Evolutionary conservation across 495 filamentous ascomycete genomes (phyloP).

Genomic region (Acidomyces sp.): DNA sequence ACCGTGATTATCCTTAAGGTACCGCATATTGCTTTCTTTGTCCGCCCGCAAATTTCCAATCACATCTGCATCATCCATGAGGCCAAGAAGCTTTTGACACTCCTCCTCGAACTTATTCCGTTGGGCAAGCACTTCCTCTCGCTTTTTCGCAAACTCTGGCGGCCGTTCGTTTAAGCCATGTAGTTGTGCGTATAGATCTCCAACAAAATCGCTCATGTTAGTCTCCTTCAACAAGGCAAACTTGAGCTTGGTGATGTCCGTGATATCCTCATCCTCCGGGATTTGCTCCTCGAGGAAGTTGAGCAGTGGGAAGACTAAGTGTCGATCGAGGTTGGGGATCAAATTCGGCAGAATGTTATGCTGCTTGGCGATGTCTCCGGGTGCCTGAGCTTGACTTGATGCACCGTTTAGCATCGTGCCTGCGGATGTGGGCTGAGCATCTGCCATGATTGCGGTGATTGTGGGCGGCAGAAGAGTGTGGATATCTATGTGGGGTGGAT

Average conservation of each 20-base stretch:
- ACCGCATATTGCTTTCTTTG: constrained; percentile 94
- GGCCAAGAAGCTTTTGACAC: constrained; percentile 69
- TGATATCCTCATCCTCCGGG: constrained; percentile 40
- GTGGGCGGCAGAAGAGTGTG: no score
- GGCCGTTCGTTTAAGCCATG: constrained; percentile 66
- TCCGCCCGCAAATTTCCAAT: constrained; percentile 78
- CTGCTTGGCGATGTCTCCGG: constrained; percentile 46
- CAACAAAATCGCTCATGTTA: constrained; percentile 96
- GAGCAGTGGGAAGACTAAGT: constrained; percentile 86
- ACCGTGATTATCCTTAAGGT: constrained; percentile 82
- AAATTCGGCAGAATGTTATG: constrained; percentile 82
- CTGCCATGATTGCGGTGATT: constrained; percentile 43
- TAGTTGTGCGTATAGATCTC: constrained; percentile 73
- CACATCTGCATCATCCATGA: constrained; percentile 76
- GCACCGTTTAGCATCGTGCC: constrained; percentile 44
- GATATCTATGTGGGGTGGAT: no score
- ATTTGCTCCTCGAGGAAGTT: constrained; percentile 59
- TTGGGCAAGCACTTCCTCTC: constrained; percentile 73
- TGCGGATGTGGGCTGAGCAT: constrained; percentile 43
- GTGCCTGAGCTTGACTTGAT: constrained; percentile 33
- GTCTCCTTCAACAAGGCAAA: constrained; percentile 87
- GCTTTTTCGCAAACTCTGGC: constrained; percentile 71
- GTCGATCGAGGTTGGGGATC: constrained; percentile 84
- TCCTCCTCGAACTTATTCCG: constrained; percentile 70
- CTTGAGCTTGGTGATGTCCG: constrained; percentile 57